Evolutionary conservation across 78 protist species (phyloP), one percentile per base, ranked within the genome.

Genomic region (Cavenderia fasciculata): DNA sequence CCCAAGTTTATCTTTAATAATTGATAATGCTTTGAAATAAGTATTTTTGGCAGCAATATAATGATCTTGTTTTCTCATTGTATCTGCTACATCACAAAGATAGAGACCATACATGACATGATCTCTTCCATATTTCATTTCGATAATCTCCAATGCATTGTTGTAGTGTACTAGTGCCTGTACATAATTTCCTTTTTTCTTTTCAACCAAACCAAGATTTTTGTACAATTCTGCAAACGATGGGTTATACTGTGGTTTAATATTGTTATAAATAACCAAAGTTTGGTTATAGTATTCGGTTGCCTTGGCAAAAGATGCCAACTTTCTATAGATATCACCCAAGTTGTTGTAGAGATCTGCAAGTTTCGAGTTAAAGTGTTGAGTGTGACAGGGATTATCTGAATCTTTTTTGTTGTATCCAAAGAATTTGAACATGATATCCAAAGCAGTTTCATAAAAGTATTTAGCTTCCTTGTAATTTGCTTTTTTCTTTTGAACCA

Each of bases 301-400:
- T 16, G 90, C 56, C 0, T 18, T n/a, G 4, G 65, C 90, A 43
- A 68, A 56, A 6, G 54, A 19, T 18, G 77, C 65, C 16, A 62
- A 33, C 61, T 82, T 82, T 57, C 90, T 34, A 54, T 57, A 82
- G 7, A 82, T 56, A 68, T 82, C 90, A n/a, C 78, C 90, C 21
- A 82, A 19, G 25, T 70, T 31, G 14, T 38, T 18, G 38, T 66
- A 82, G 18, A 82, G 40, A 8, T 68, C 66, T 7, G 69, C 90
- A 0, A 82, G 40, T 43, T 69, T 65, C 19, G 74, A 47, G 49
- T 82, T 82, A 19, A 68, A 82, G 6, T 25, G 43, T 40, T 73
- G 63, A 29, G 10, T 59, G 27, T 3, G 2, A 31, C 2, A 31
- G 2, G 63, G 36, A 25, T 29, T 21, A 29, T 72, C 79, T 29